Conservation (phyloP, 345 rosid genomes). For the Hibiscus syriacus region DNA sequence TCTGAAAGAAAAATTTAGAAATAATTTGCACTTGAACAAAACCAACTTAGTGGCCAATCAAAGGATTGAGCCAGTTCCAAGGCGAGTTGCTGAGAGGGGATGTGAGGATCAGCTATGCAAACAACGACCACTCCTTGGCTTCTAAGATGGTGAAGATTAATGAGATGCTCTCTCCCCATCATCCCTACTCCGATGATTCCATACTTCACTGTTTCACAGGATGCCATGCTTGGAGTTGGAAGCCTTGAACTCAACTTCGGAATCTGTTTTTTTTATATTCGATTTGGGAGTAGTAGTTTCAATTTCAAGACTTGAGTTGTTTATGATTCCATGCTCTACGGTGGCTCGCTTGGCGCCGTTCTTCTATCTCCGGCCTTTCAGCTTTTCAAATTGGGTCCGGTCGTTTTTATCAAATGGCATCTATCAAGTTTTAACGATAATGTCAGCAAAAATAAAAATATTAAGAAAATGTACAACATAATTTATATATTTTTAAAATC, state of each 20-base stretch:
- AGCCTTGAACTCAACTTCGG: not conserved
- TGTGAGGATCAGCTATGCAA: constrained; percentile 77
- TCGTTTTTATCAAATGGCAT: too few species aligned
- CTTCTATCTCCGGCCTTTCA: too few species aligned
- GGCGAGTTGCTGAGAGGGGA: constrained; percentile 61
- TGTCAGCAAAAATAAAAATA: too few species aligned
- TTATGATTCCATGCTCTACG: too few species aligned
- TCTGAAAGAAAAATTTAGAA: not conserved
- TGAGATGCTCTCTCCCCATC: constrained; percentile 97
- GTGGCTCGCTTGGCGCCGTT: too few species aligned
- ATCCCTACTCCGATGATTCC: constrained; percentile 90
- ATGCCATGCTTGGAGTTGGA: constrained; percentile 19
- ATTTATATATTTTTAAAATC: too few species aligned
- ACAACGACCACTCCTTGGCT: constrained; percentile 56
- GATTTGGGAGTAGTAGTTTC: too few species aligned
- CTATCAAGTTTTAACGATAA: too few species aligned
- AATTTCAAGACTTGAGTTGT: too few species aligned
- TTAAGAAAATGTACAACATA: too few species aligned
- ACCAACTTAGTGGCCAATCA: constrained; percentile 43
- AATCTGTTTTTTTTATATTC: not conserved
- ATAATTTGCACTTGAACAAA: not conserved
- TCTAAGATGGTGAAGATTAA: constrained; percentile 76
- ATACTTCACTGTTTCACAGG: constrained; percentile 34
- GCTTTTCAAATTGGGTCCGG: too few species aligned
- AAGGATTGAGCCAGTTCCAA: constrained; percentile 51